Percentiles rank a stretch among this genome's conserved stretches.
Conservation (phyloP, 176 grass and related monocot species). For the Eleusine coracana region DNA sequence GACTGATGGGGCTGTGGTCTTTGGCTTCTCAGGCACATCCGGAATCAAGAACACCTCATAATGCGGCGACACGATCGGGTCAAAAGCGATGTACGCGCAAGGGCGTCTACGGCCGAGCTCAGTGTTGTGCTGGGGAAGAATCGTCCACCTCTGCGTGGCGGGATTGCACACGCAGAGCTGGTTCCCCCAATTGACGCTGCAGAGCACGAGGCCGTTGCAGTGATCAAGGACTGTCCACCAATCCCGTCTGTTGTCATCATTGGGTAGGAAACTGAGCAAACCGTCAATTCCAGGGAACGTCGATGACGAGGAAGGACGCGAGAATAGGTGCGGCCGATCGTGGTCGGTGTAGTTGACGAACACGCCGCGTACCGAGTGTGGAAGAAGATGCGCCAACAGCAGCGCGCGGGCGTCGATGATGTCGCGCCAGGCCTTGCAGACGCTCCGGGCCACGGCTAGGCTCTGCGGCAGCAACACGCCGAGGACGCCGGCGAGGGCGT, state of each 20-base stretch:
- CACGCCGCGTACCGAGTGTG: neutral
- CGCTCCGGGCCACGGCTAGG: neutral
- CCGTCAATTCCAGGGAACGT: neutral
- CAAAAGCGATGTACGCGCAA: neutral
- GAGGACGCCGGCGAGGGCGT: neutral
- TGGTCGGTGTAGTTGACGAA: constrained; percentile 5
- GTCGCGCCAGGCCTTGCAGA: constrained; percentile 10
- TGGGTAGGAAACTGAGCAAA: neutral
- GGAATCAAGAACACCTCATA: neutral
- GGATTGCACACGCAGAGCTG: constrained; percentile 12
- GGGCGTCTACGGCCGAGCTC: no score
- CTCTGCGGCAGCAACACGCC: neutral
- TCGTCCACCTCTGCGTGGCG: neutral
- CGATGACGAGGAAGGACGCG: neutral
- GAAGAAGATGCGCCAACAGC: neutral
- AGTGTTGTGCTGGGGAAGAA: neutral
- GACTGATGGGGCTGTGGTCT: no score
- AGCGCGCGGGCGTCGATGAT: neutral
- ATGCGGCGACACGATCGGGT: neutral
- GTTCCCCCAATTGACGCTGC: neutral
- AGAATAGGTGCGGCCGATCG: neutral
- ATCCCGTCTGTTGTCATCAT: neutral
- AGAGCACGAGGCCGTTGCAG: constrained; percentile 14
- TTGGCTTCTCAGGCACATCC: neutral
- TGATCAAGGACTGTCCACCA: neutral